Conservation (phyloP, 1,139 yeast genomes). For the Taphrina deformans region DNA sequence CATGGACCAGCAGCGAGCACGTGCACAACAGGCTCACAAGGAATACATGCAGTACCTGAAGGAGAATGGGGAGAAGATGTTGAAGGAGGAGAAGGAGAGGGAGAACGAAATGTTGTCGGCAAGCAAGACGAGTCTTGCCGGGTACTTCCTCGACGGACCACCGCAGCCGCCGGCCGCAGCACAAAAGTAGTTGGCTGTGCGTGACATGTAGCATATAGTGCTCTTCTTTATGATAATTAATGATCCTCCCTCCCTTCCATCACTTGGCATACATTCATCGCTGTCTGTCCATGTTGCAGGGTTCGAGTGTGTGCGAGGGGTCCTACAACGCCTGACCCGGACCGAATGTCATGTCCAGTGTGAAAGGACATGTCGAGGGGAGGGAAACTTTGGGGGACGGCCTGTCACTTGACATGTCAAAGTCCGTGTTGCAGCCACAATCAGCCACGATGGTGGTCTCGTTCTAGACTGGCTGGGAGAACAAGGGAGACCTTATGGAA, state of each 20-base stretch:
- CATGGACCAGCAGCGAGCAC: constrained; percentile 83
- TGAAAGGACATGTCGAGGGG: too few species aligned
- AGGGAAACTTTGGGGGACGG: too few species aligned
- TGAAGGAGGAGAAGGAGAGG: constrained; percentile 67
- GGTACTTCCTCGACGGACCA: constrained; percentile 15
- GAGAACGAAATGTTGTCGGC: constrained; percentile 28
- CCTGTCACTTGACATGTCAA: neutral
- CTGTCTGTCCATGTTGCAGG: too few species aligned
- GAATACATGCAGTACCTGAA: constrained; percentile 77
- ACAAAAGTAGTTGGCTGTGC: neutral
- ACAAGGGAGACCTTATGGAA: neutral
- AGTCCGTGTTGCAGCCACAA: neutral
- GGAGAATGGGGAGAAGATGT: constrained; percentile 84
- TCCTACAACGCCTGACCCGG: too few species aligned
- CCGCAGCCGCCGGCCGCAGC: constrained; percentile 9
- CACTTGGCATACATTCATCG: too few species aligned
- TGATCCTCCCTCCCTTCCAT: neutral
- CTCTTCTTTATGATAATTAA: neutral
- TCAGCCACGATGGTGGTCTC: neutral
- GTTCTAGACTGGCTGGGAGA: neutral
- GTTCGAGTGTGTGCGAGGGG: too few species aligned
- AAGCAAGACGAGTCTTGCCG: constrained; percentile 25
- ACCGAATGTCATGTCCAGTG: too few species aligned
- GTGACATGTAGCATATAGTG: neutral
- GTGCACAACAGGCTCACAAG: constrained; percentile 86